A percentile compares a stretch with the other conserved stretches of the same genome.
Evolutionary conservation across 139 green algal genomes (phyloP).

Genomic region (Ettlia oleoabundans): DNA sequence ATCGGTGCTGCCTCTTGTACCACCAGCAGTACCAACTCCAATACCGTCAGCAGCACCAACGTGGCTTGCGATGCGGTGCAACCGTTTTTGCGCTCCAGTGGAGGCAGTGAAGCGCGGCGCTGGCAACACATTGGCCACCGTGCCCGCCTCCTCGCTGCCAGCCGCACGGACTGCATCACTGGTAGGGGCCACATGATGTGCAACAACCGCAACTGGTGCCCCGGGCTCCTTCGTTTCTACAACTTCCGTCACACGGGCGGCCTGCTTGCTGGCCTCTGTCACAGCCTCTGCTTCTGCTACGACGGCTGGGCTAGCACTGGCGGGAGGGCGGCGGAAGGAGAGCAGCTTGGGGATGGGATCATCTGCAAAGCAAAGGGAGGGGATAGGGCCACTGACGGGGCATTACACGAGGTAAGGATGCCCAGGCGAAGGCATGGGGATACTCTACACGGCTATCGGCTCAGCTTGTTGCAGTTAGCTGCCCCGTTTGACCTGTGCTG

Average conservation of each 20-base stretch:
- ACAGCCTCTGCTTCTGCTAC: background rate
- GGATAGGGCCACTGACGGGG: background rate
- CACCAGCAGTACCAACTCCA: background rate
- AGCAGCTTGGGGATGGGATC: slow-evolving; percentile 42
- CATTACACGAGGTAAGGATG: background rate
- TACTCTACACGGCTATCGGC: too few relatives aligned
- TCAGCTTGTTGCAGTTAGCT: background rate
- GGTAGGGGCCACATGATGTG: too few relatives aligned
- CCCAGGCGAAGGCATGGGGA: too few relatives aligned
- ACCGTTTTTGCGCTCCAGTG: background rate
- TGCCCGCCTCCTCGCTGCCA: too few relatives aligned
- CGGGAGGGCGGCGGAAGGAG: background rate
- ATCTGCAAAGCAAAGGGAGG: background rate
- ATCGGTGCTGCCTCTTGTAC: background rate
- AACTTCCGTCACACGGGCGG: too few relatives aligned
- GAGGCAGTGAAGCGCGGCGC: too few relatives aligned
- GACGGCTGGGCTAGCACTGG: background rate
- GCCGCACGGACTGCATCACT: too few relatives aligned
- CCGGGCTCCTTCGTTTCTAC: too few relatives aligned
- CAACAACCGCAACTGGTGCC: too few relatives aligned
- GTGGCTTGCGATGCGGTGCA: background rate
- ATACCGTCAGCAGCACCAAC: background rate
- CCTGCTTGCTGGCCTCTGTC: background rate
- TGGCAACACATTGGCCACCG: too few relatives aligned
- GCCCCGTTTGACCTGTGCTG: too few relatives aligned